Evolutionary conservation across 2,329 filamentous ascomycete species (phyloP).

Genomic region (Remersonia thermophila): DNA sequence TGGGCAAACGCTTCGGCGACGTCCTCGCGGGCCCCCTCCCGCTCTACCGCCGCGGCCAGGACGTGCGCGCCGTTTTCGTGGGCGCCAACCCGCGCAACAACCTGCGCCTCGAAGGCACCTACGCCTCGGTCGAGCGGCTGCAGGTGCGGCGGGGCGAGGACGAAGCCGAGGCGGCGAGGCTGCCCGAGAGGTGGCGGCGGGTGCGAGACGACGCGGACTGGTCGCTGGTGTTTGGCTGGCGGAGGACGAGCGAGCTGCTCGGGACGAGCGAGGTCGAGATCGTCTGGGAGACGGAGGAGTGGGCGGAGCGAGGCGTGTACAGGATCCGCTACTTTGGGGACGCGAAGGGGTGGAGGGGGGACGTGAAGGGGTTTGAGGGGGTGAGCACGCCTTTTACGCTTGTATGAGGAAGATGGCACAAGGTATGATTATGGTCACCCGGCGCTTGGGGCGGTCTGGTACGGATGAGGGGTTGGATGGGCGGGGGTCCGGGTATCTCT

Average conservation of each 20-base stretch:
- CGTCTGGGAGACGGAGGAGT: slow-evolving; percentile 62
- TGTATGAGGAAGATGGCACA: too few species aligned
- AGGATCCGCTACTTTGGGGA: slow-evolving; percentile 77
- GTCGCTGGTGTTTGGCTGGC: slow-evolving; percentile 73
- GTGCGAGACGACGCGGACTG: slow-evolving; percentile 70
- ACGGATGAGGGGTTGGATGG: too few species aligned
- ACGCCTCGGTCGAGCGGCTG: slow-evolving; percentile 59
- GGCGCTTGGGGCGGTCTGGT: too few species aligned
- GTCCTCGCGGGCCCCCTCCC: slow-evolving; percentile 42
- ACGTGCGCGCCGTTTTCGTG: slow-evolving; percentile 55
- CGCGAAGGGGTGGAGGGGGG: slow-evolving; percentile 51
- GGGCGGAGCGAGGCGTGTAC: slow-evolving; percentile 54
- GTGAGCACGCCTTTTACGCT: slow-evolving; percentile 43
- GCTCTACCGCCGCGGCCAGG: slow-evolving; percentile 44
- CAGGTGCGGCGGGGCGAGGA: slow-evolving; percentile 24
- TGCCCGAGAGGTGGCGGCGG: slow-evolving; percentile 41
- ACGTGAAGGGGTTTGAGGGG: slow-evolving; percentile 57
- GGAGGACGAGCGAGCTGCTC: slow-evolving; percentile 52
- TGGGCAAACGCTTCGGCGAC: slow-evolving; percentile 59
- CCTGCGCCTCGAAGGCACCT: slow-evolving; percentile 65
- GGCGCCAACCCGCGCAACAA: slow-evolving; percentile 88
- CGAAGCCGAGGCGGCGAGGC: background rate
- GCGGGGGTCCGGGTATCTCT: too few species aligned
- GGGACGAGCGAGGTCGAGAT: slow-evolving; percentile 70
- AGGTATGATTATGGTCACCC: too few species aligned